Base-by-base conservation (phyloP, 2,329 filamentous ascomycete genomes). In the Apiospora arundinis region DNA sequence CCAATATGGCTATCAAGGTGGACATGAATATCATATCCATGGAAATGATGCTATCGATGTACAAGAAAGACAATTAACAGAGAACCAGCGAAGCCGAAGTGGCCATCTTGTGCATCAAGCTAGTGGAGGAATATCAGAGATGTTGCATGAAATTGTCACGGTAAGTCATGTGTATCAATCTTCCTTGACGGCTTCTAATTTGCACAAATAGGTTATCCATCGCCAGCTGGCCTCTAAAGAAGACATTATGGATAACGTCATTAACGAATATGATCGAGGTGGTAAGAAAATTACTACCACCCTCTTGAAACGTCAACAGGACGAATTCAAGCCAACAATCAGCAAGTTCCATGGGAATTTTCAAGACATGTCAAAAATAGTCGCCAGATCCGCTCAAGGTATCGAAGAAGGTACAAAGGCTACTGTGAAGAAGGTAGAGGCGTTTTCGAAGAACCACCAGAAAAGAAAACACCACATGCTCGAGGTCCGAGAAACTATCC, bases 91-190 rank as follows among this genome's bases (percentile, higher is more conserved):
- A 25, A 40, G 4, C 46, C 66, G 67, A 40, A 52, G 67, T 67
- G 28, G 66, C 16, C 18, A n/a, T 18, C 66, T 67, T 42, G 52
- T 71, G n/a, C 28, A 69, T 42, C 67, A 25, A 1, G 40, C 70
- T 18, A 67, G 49, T 25, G 2, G 45, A 32, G 52, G 70, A 3
- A 16, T 71, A 18, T 49, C 25, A 40, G 66, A 60, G 18, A 69
- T 63, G 23, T 69, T 71, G 67, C 66, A 71, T n/a, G 32, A 44
- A 14, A 49, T 71, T 25, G 68, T 67, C 5, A 32, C 12, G 37
- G 70, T 69, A 49, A 32, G 70, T 63, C 40, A 18, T 52, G 18
- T 25, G 14, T 8, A 37, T 37, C 0, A 40, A 32, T 21, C 25
- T 37, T 18, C 2, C 5, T 5, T 40, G 11, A 9, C 42, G 14